Conservation (phyloP, 2,329 filamentous ascomycete genomes). For the Aschersonia sp. region DNA sequence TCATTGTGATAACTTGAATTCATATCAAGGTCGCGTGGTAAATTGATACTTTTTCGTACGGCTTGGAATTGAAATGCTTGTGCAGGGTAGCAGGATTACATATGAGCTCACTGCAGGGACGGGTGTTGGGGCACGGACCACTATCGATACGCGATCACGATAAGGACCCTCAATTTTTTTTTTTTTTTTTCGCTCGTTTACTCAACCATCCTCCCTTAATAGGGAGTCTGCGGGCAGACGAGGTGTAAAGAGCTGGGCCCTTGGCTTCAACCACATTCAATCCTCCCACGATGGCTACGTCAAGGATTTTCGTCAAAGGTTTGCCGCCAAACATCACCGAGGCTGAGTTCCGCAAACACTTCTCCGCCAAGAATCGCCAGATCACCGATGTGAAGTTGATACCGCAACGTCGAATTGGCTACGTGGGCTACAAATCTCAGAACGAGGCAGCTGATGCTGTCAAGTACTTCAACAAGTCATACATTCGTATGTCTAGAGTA, state of each 20-base stretch:
- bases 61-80: no score
- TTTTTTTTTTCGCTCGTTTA: slow-evolving; percentile 1
- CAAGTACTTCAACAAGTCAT: slow-evolving; percentile 90
- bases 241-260: not conserved
- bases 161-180: slow-evolving; percentile 16
- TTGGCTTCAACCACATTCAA: not conserved
- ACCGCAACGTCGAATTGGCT: slow-evolving; percentile 79
- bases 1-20: no score
- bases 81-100: slow-evolving; percentile 1
- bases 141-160: slow-evolving; percentile 5
- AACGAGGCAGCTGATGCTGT: slow-evolving; percentile 71
- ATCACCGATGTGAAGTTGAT: slow-evolving; percentile 91
- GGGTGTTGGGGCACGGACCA: slow-evolving; percentile 11
- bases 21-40: no score
- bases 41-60: no score
- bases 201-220: not conserved
- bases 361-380: slow-evolving; percentile 54
- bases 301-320: slow-evolving; percentile 65
- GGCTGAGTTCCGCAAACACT: slow-evolving; percentile 78
- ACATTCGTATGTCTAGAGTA: slow-evolving; percentile 91
- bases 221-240: slow-evolving; percentile 5
- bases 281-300: slow-evolving; percentile 32
- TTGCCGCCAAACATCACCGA: slow-evolving; percentile 77
- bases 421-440: slow-evolving; percentile 79
- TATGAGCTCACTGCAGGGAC: no score